Evolutionary conservation across 257 asterid species (phyloP).

Genomic region (Galeopsis tetrahit): DNA sequence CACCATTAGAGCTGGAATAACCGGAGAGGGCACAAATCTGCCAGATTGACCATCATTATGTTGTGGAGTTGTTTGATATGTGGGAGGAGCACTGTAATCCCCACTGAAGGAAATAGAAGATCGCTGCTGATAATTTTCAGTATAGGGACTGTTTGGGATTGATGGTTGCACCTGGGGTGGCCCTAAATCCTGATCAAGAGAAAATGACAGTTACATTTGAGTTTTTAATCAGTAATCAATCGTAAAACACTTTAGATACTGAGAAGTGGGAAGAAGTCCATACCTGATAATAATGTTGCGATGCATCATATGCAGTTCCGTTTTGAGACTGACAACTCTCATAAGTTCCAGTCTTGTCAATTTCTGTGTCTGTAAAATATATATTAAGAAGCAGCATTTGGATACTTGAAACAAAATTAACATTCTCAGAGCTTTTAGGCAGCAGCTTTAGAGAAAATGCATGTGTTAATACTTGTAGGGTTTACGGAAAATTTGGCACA

Average conservation of each 20-base stretch:
- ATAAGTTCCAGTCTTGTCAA: slow-evolving; percentile 44
- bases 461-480: no score
- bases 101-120: slow-evolving; percentile 44
- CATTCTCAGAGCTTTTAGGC: not conserved
- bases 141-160: slow-evolving; percentile 58
- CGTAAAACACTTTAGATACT: slow-evolving; percentile 22
- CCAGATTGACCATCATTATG: slow-evolving; percentile 52
- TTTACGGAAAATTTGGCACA: not conserved
- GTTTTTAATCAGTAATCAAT: slow-evolving; percentile 17
- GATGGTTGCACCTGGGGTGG: slow-evolving; percentile 56
- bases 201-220: slow-evolving; percentile 17
- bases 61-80: slow-evolving; percentile 58
- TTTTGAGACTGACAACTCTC: slow-evolving; percentile 53
- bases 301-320: slow-evolving; percentile 51
- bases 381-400: slow-evolving; percentile 22
- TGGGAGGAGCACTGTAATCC: slow-evolving; percentile 53
- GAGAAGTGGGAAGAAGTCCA: slow-evolving; percentile 25
- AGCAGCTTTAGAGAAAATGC: not conserved
- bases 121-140: slow-evolving; percentile 65
- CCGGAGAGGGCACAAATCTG: slow-evolving; percentile 78
- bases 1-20: slow-evolving; percentile 63
- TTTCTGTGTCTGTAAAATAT: slow-evolving; percentile 56
- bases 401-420: slow-evolving; percentile 13
- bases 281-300: slow-evolving; percentile 72
- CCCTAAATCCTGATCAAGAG: slow-evolving; percentile 51